Conservation (phyloP, 306 rosid genomes). For the Fagus sylvatica region DNA sequence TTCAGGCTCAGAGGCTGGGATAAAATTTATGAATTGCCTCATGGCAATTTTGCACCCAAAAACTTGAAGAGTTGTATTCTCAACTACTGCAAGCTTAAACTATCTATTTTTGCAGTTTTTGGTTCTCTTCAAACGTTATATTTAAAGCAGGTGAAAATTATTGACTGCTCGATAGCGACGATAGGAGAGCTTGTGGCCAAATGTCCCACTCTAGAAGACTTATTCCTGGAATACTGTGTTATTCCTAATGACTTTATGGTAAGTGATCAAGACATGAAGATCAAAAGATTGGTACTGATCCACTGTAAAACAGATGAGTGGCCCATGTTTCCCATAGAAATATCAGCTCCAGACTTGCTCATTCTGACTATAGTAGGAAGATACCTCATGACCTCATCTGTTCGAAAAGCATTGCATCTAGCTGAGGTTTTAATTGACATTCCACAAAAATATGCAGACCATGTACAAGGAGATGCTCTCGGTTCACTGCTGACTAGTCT, state of each 20-base stretch:
- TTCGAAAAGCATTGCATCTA: constrained; percentile 7
- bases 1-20: background rate
- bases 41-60: background rate
- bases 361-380: background rate
- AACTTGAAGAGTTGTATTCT: background rate
- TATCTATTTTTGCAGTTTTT: constrained; percentile 3
- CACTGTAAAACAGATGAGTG: constrained; percentile 11
- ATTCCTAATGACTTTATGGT: constrained; percentile 18
- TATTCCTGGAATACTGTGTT: constrained; percentile 6
- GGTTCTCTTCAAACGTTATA: background rate
- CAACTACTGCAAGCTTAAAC: constrained; percentile 12
- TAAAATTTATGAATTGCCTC: constrained; percentile 1
- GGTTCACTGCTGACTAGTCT: constrained; percentile 2
- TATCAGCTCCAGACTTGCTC: constrained; percentile 8
- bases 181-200: constrained; percentile 11
- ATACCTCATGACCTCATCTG: constrained; percentile 15
- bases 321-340: constrained; percentile 14
- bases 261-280: constrained; percentile 6
- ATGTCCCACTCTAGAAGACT: constrained; percentile 18
- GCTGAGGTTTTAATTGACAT: background rate
- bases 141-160: background rate
- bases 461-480: constrained; percentile 22
- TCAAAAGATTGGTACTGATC: constrained; percentile 13
- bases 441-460: constrained; percentile 6
- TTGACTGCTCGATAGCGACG: background rate